Evolutionary conservation across 352 stramenopile genomes (phyloP).

Genomic region (Peronospora destructor): DNA sequence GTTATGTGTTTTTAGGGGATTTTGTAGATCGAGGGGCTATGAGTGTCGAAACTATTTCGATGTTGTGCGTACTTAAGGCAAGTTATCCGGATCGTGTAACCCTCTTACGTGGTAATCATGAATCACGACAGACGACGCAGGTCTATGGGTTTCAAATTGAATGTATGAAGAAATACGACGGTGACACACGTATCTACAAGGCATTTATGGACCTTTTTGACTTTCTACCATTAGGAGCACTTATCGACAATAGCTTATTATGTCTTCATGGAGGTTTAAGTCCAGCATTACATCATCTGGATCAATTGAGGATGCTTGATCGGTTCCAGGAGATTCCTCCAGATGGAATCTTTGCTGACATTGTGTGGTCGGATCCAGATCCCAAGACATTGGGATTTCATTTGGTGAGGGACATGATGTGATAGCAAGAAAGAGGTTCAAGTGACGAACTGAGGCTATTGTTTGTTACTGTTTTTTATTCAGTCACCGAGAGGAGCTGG

Average conservation of each 20-base stretch:
- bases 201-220: constrained; percentile 77
- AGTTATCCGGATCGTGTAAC: constrained; percentile 89
- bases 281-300: constrained; percentile 73
- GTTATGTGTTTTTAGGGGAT: constrained; percentile 95
- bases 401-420: constrained; percentile 34
- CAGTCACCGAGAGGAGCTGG: constrained; percentile 71
- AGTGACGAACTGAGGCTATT: constrained; percentile 16
- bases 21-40: constrained; percentile 95
- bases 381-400: constrained; percentile 81
- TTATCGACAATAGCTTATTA: constrained; percentile 57
- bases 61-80: constrained; percentile 86
- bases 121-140: constrained; percentile 79
- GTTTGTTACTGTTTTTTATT: constrained; percentile 38
- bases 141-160: constrained; percentile 84
- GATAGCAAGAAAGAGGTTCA: constrained; percentile 32
- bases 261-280: constrained; percentile 65
- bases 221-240: constrained; percentile 75
- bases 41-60: constrained; percentile 89
- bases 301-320: constrained; percentile 89
- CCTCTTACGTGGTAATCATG: constrained; percentile 94
- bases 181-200: constrained; percentile 65
- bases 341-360: constrained; percentile 71
- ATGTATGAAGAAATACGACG: constrained; percentile 82
- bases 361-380: constrained; percentile 82
- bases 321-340: constrained; percentile 75